A percentile compares a stretch with the other conserved stretches of the same genome.
Evolutionary conservation across 108 stramenopile genomes (phyloP).

Genomic region (Conticribra guillardii): DNA sequence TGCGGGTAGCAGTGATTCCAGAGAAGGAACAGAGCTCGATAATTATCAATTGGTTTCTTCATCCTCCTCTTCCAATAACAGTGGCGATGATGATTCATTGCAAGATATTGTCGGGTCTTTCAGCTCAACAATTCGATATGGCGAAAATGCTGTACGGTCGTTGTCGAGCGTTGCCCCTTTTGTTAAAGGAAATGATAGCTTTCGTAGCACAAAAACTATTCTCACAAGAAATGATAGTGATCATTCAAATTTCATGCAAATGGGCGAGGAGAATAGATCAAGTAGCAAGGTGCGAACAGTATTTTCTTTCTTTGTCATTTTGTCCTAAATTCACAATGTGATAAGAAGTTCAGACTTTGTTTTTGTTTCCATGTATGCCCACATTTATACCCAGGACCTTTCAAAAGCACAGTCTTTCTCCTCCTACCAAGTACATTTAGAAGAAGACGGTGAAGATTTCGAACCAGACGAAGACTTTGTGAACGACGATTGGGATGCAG

Average conservation of each 20-base stretch:
- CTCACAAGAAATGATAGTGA: not conserved
- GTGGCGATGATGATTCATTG: not conserved
- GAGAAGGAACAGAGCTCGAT: not conserved
- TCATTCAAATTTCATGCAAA: not conserved
- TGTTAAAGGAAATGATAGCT: not conserved
- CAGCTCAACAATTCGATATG: not conserved
- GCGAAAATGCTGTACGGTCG: not conserved
- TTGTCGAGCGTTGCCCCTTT: not conserved
- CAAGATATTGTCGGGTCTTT: not conserved
- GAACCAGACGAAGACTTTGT: constrained; percentile 32
- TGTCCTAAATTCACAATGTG: no score
- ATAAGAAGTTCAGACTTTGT: no score
- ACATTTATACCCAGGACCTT: no score
- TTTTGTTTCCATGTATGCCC: no score
- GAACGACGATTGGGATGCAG: constrained; percentile 29
- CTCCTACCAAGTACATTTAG: constrained; percentile 27
- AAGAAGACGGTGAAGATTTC: constrained; percentile 23
- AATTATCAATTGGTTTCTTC: not conserved
- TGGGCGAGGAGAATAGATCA: not conserved
- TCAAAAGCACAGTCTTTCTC: constrained; percentile 11
- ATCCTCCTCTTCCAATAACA: not conserved
- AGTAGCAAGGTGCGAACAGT: not conserved
- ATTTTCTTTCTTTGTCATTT: no score
- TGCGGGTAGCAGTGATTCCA: not conserved
- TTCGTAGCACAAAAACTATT: not conserved